Evolutionary conservation across 805 yeast genomes (phyloP).

Genomic region (Saturnispora bothae): DNA sequence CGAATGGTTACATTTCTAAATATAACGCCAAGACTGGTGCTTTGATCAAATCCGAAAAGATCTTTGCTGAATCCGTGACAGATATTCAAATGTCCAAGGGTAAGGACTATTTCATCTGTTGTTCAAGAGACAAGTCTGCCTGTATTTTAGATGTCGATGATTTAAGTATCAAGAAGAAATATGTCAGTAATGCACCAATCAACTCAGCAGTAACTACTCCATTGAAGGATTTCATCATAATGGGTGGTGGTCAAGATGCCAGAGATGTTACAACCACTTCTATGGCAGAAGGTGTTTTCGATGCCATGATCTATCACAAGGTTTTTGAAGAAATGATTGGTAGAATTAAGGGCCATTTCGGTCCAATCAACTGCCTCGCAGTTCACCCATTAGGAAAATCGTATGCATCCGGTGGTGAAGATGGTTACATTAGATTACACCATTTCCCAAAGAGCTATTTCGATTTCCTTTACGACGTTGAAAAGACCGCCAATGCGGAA

Average conservation of each 20-base stretch:
- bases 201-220: conserved; percentile 95
- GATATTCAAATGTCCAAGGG: conserved; percentile 88
- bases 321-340: conserved; percentile 93
- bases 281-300: conserved; percentile 88
- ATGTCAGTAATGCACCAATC: conserved; percentile 83
- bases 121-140: conserved; percentile 87
- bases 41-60: conserved; percentile 42
- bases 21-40: conserved; percentile 72
- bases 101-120: conserved; percentile 78
- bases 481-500: conserved; percentile 55
- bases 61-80: conserved; percentile 71
- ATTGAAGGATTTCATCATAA: conserved; percentile 76
- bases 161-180: conserved; percentile 61
- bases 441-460: conserved; percentile 85
- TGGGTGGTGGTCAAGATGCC: conserved; percentile 99
- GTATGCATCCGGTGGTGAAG: conserved; percentile 97
- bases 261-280: conserved; percentile 97
- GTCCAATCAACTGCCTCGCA: conserved; percentile 91
- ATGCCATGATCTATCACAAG: conserved; percentile 92
- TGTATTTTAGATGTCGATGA: conserved; percentile 68
- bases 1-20: conserved; percentile 75
- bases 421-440: conserved; percentile 92
- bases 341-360: conserved; percentile 96
- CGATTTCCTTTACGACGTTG: conserved; percentile 89
- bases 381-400: conserved; percentile 90